phyloP scores from a whole-genome alignment of 306 rosid genomes.

The Lathyrus sativus region DNA sequence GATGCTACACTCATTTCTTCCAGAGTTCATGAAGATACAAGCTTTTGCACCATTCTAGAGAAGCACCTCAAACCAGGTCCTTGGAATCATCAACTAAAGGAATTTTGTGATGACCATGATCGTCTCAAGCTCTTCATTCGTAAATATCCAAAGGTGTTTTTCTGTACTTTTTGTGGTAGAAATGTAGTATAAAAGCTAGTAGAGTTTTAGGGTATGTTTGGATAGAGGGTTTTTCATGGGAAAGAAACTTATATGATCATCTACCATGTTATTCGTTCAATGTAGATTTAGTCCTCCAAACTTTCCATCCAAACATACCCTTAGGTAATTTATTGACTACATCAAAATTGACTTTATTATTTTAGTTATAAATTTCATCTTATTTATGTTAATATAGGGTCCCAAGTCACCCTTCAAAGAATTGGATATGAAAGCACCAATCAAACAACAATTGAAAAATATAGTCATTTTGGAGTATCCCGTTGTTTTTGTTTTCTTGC shows the following conservation, averaged over 20 bases:
- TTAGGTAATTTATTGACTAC: neutral
- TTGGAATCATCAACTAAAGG: slow-evolving; percentile 67
- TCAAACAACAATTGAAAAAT: slow-evolving; percentile 68
- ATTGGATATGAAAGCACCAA: slow-evolving; percentile 65
- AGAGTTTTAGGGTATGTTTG: neutral
- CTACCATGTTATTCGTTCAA: too few species aligned
- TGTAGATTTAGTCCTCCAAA: too few species aligned
- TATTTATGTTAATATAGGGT: slow-evolving; percentile 55
- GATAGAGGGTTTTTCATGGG: too few species aligned
- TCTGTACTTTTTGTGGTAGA: slow-evolving; percentile 28
- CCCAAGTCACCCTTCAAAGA: slow-evolving; percentile 65
- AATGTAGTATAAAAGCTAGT: slow-evolving; percentile 1
- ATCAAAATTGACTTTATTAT: slow-evolving; percentile 8
- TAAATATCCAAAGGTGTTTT: slow-evolving; percentile 66
- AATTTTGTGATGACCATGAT: slow-evolving; percentile 62
- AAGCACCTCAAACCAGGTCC: slow-evolving; percentile 79
- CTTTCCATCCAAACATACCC: neutral
- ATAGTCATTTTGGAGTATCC: slow-evolving; percentile 80
- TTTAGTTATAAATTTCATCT: slow-evolving; percentile 19
- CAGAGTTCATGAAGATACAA: slow-evolving; percentile 69
- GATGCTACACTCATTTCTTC: slow-evolving; percentile 34
- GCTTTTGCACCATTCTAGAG: slow-evolving; percentile 55
- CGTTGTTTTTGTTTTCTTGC: slow-evolving; percentile 66
- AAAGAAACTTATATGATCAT: too few species aligned
- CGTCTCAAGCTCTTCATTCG: slow-evolving; percentile 74